Conservation (phyloP, 305 asterid genomes). For the Solanum hybrid region DNA sequence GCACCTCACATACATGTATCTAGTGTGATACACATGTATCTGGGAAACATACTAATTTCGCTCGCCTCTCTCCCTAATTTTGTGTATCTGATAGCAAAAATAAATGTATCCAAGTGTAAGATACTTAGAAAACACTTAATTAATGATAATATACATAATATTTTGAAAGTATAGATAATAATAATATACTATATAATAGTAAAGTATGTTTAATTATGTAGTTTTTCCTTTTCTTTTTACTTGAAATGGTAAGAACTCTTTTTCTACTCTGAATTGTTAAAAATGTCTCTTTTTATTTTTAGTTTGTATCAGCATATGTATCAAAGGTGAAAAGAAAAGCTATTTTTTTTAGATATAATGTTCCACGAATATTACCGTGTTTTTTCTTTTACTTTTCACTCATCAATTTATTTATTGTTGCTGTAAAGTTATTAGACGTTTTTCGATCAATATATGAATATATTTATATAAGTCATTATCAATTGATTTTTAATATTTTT, state of each 20-base stretch:
- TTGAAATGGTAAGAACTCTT: not conserved
- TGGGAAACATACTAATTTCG: not conserved
- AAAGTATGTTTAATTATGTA: too few species aligned
- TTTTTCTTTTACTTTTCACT: not conserved
- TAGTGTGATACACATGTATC: not conserved
- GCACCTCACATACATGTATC: not conserved
- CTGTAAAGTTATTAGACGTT: not conserved
- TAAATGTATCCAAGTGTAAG: too few species aligned
- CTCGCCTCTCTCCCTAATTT: not conserved
- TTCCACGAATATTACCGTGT: not conserved
- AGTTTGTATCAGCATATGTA: not conserved
- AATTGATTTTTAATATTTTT: not conserved
- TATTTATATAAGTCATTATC: not conserved
- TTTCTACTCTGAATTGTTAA: not conserved
- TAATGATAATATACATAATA: too few species aligned
- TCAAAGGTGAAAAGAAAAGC: not conserved
- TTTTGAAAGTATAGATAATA: too few species aligned
- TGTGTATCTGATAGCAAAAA: too few species aligned
- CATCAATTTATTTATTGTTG: not conserved
- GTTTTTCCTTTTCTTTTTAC: not conserved
- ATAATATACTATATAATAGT: too few species aligned
- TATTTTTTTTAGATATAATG: not conserved
- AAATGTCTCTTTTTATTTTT: not conserved
- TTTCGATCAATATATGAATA: not conserved
- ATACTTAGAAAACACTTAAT: too few species aligned